A percentile compares a stretch with the other conserved stretches of the same genome.
Evolutionary conservation across 2,329 filamentous ascomycete genomes (phyloP).

Genomic region (Waltergamsia citrina): DNA sequence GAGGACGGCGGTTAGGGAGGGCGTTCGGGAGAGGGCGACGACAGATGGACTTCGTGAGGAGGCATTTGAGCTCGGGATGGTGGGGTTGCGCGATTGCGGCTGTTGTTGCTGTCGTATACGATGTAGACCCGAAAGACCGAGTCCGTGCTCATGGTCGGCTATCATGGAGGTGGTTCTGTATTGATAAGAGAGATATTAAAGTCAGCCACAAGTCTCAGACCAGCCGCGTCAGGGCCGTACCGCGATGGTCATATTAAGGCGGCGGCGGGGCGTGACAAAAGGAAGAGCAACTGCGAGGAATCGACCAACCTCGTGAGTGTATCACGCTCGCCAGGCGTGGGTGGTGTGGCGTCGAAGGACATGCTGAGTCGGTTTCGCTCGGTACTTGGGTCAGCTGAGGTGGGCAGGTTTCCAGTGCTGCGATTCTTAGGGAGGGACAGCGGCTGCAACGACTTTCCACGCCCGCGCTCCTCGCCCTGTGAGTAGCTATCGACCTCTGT

Average conservation of each 20-base stretch:
- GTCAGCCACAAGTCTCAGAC: too few relatives aligned
- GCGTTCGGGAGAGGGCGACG: slow-evolving; percentile 51
- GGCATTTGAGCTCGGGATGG: slow-evolving; percentile 51
- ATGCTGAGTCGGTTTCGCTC: slow-evolving; percentile 58
- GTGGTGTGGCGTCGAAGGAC: slow-evolving; percentile 59
- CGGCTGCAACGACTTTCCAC: slow-evolving; percentile 33
- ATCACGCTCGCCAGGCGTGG: slow-evolving; percentile 53
- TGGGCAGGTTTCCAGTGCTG: slow-evolving; percentile 52
- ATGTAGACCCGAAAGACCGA: slow-evolving; percentile 77
- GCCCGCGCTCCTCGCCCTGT: slow-evolving; percentile 27
- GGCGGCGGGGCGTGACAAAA: not conserved
- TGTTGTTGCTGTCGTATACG: slow-evolving; percentile 88
- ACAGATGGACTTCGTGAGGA: slow-evolving; percentile 53
- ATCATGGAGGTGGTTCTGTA: slow-evolving; percentile 64
- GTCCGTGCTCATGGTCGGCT: slow-evolving; percentile 77
- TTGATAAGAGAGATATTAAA: not conserved
- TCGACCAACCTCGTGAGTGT: slow-evolving; percentile 58
- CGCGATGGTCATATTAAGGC: slow-evolving; percentile 1
- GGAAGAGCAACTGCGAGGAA: slow-evolving; percentile 9
- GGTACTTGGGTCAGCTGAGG: slow-evolving; percentile 35
- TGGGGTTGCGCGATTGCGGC: slow-evolving; percentile 49
- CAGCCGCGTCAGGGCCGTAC: too few relatives aligned
- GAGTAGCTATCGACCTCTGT: slow-evolving; percentile 21
- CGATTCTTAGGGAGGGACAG: slow-evolving; percentile 53
- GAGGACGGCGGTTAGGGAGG: slow-evolving; percentile 61